phyloP scores from a whole-genome alignment of 495 filamentous ascomycete species.

The Penicillium coffeae region DNA sequence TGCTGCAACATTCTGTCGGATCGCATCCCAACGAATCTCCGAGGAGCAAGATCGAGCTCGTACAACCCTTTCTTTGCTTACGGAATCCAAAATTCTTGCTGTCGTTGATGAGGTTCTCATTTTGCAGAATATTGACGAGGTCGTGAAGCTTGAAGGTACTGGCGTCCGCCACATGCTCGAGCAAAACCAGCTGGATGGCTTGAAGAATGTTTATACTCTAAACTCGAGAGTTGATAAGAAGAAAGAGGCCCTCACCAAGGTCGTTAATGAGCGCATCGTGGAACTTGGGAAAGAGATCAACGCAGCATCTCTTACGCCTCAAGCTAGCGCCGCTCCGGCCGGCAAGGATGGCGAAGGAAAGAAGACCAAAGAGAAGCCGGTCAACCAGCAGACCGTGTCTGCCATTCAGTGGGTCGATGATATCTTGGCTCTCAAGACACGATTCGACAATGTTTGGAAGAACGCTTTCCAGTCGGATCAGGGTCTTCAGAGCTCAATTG shows the following conservation, averaged over 20 bases:
- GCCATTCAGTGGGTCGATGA: conserved; percentile 97
- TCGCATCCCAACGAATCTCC: conserved; percentile 63
- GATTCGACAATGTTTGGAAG: conserved; percentile 77
- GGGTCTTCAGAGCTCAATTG: conserved; percentile 72
- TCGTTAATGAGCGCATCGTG: conserved; percentile 69
- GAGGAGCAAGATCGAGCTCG: conserved; percentile 81
- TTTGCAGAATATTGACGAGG: conserved; percentile 66
- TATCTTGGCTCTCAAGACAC: conserved; percentile 77
- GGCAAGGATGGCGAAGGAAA: conserved; percentile 36
- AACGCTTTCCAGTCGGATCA: conserved; percentile 70
- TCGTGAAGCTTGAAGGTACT: conserved; percentile 77
- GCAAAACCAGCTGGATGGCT: conserved; percentile 72
- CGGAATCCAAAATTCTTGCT: conserved; percentile 65
- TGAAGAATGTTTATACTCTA: conserved; percentile 72
- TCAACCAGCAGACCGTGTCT: conserved; percentile 65
- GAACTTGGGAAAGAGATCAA: conserved; percentile 83
- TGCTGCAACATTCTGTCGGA: conserved; percentile 78
- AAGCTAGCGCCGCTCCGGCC: conserved; percentile 7
- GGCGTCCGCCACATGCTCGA: conserved; percentile 89
- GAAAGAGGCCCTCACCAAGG: conserved; percentile 64
- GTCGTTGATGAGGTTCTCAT: conserved; percentile 83
- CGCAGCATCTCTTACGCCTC: conserved; percentile 45
- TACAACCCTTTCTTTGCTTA: conserved; percentile 68
- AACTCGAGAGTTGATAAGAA: conserved; percentile 73
- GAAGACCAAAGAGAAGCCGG: conserved; percentile 48